Evolutionary conservation across 2,329 filamentous ascomycete species (phyloP).

Genomic region (Cordyceps tenuipes): DNA sequence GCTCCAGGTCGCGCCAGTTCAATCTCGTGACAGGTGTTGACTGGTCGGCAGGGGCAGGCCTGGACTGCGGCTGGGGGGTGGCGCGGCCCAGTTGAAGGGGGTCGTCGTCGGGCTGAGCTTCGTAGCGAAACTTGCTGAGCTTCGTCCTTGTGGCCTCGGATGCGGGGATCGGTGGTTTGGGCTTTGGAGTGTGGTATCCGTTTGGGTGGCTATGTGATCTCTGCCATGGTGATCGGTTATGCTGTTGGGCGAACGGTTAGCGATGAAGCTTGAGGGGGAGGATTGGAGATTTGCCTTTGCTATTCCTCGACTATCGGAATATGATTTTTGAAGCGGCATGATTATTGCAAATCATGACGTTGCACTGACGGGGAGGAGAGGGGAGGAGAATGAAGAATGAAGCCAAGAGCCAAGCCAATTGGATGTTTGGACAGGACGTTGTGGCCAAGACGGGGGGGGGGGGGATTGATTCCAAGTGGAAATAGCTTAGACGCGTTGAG

Average conservation of each 20-base stretch:
- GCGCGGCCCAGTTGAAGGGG: constrained; percentile 16
- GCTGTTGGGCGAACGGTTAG: constrained; percentile 6
- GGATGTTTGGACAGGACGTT: neutral
- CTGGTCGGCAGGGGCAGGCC: neutral
- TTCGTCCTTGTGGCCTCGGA: constrained; percentile 54
- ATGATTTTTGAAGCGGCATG: constrained; percentile 20
- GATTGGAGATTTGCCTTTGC: neutral
- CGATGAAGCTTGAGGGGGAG: too few species aligned
- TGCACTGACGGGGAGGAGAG: constrained; percentile 13
- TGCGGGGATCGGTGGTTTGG: constrained; percentile 37
- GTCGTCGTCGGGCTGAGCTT: constrained; percentile 16
- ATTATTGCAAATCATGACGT: constrained; percentile 14
- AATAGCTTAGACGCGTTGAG: constrained; percentile 6
- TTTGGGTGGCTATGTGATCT: constrained; percentile 45
- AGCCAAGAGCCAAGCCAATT: neutral
- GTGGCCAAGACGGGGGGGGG: neutral
- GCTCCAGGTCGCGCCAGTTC: constrained; percentile 50
- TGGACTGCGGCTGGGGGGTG: constrained; percentile 8
- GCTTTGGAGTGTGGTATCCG: constrained; percentile 25
- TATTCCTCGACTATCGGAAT: constrained; percentile 10
- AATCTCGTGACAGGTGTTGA: constrained; percentile 44
- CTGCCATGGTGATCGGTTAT: constrained; percentile 42
- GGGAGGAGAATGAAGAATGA: neutral
- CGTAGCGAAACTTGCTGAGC: constrained; percentile 47
- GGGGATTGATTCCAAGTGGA: neutral